Evolutionary conservation across 2,329 filamentous ascomycete species (phyloP).

Genomic region (Ilyonectria destructans): DNA sequence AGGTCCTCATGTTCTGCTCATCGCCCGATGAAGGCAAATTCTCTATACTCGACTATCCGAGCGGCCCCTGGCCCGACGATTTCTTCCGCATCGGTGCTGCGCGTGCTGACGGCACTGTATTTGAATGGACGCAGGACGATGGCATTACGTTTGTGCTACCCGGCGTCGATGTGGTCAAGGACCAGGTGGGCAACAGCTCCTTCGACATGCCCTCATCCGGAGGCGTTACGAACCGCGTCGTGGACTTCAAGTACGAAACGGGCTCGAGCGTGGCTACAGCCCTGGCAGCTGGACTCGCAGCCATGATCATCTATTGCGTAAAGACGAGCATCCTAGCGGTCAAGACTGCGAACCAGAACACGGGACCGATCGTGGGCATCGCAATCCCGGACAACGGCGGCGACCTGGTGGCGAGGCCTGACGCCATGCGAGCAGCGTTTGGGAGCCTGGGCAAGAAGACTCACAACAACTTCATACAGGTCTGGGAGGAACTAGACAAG

Average conservation of each 20-base stretch:
- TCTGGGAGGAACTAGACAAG: constrained; percentile 7
- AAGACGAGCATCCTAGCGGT: constrained; percentile 28
- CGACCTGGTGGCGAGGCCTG: not conserved
- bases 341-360: constrained; percentile 5
- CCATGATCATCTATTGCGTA: constrained; percentile 48
- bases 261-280: constrained; percentile 50
- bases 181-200: not conserved
- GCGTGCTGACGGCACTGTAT: constrained; percentile 25
- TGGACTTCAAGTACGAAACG: constrained; percentile 23
- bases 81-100: constrained; percentile 34
- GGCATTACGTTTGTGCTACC: constrained; percentile 23
- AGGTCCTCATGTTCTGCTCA: constrained; percentile 35
- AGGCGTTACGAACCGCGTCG: not conserved
- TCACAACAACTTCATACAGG: constrained; percentile 6
- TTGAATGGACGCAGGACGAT: not conserved
- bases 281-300: constrained; percentile 49
- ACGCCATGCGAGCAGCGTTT: constrained; percentile 6
- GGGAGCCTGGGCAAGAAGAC: constrained; percentile 1
- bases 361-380: not conserved
- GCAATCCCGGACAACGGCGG: constrained; percentile 1
- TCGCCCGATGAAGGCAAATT: constrained; percentile 13
- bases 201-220: constrained; percentile 8
- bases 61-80: not conserved
- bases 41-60: constrained; percentile 21
- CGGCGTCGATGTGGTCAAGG: constrained; percentile 18